Evolutionary conservation across 352 stramenopile genomes (phyloP).

Genomic region (Phytopythium ostracodes): DNA sequence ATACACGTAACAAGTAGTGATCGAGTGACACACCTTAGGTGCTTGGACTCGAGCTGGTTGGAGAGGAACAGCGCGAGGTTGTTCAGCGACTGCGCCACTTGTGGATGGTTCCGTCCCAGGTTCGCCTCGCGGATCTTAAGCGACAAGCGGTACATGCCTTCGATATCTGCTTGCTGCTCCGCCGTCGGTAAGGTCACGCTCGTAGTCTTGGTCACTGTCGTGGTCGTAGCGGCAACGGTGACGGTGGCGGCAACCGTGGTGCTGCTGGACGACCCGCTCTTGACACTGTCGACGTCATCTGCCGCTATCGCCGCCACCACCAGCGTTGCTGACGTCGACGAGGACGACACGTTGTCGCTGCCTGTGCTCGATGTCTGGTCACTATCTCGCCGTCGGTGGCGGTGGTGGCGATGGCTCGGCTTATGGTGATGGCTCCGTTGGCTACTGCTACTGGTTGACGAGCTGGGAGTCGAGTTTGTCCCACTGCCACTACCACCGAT

Average conservation of each 20-base stretch:
- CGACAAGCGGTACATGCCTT: slow-evolving; percentile 68
- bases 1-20: not conserved
- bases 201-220: not conserved
- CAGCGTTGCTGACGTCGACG: slow-evolving; percentile 1
- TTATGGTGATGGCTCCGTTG: not conserved
- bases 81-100: slow-evolving; percentile 79
- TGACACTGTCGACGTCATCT: slow-evolving; percentile 12
- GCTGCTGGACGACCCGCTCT: slow-evolving; percentile 4
- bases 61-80: slow-evolving; percentile 75
- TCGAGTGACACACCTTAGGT: slow-evolving; percentile 30
- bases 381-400: slow-evolving; percentile 4
- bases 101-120: slow-evolving; percentile 61
- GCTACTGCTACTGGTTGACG: not conserved
- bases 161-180: slow-evolving; percentile 44
- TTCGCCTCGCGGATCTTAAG: slow-evolving; percentile 72
- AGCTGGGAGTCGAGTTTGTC: not conserved
- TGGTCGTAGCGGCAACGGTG: not conserved
- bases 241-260: not conserved
- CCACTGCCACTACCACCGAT: not conserved
- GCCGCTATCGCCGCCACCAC: slow-evolving; percentile 7
- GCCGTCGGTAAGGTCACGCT: slow-evolving; percentile 4
- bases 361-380: slow-evolving; percentile 21
- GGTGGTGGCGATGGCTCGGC: not conserved
- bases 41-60: slow-evolving; percentile 51
- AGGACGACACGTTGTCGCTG: slow-evolving; percentile 20